phyloP scores from a whole-genome alignment of 495 filamentous ascomycete genomes.

The Pseudomonodictys pantanalensis region DNA sequence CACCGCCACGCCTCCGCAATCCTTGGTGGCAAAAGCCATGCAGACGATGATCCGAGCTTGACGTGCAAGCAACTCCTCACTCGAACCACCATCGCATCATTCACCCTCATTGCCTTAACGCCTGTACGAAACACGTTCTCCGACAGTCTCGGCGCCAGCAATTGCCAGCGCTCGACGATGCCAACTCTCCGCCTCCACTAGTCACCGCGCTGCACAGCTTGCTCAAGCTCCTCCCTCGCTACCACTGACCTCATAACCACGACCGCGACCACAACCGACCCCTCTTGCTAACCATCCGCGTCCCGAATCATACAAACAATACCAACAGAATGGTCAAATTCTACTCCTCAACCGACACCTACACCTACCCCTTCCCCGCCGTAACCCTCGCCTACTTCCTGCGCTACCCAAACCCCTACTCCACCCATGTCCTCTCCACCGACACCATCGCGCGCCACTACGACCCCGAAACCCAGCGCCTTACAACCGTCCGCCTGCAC shows the following conservation, averaged over 20 bases:
- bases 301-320: neutral
- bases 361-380: slow-evolving; percentile 85
- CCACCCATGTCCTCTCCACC: slow-evolving; percentile 89
- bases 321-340: slow-evolving; percentile 67
- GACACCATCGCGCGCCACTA: slow-evolving; percentile 88
- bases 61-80: too few relatives aligned
- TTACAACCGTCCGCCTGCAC: slow-evolving; percentile 87
- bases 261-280: neutral
- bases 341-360: slow-evolving; percentile 82
- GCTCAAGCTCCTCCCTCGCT: neutral
- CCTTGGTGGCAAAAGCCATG: neutral
- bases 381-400: slow-evolving; percentile 99
- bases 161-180: slow-evolving; percentile 22
- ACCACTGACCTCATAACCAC: neutral
- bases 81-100: slow-evolving; percentile 1
- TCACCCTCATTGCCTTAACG: neutral
- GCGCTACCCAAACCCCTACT: slow-evolving; percentile 96
- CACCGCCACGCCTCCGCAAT: neutral
- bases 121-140: neutral
- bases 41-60: too few relatives aligned
- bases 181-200: slow-evolving; percentile 5
- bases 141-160: slow-evolving; percentile 9
- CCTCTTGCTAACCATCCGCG: neutral
- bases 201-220: slow-evolving; percentile 1
- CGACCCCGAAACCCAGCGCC: slow-evolving; percentile 72